Conservation (phyloP, 2,329 filamentous ascomycete genomes). For the Biscogniauxia sp. region DNA sequence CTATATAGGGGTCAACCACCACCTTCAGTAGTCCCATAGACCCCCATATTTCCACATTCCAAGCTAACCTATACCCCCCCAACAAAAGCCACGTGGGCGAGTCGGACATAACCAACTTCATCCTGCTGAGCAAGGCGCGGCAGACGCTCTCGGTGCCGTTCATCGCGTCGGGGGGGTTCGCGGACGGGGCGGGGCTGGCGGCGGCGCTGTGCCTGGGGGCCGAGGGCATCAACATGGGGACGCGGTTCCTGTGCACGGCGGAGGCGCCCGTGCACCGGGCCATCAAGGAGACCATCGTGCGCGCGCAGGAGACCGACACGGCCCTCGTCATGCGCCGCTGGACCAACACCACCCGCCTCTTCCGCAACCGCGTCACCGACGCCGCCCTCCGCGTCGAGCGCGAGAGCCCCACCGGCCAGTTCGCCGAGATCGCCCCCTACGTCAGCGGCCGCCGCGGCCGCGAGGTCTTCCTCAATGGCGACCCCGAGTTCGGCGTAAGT, state of each 20-base stretch:
- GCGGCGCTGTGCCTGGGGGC: slow-evolving; percentile 88
- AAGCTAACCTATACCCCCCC: too few species aligned
- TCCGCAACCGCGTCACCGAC: slow-evolving; percentile 82
- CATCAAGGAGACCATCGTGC: slow-evolving; percentile 90
- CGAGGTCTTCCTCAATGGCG: slow-evolving; percentile 89
- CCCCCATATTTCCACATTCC: too few species aligned
- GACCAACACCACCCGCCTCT: slow-evolving; percentile 89
- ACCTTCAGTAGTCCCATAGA: too few species aligned
- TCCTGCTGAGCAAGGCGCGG: slow-evolving; percentile 78
- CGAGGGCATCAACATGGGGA: slow-evolving; percentile 97
- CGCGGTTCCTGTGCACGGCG: slow-evolving; percentile 92
- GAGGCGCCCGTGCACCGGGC: slow-evolving; percentile 91
- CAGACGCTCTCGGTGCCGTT: slow-evolving; percentile 85
- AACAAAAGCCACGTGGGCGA: slow-evolving; percentile 68
- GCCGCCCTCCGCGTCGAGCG: slow-evolving; percentile 80
- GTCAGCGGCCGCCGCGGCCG: slow-evolving; percentile 89
- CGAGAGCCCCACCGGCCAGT: slow-evolving; percentile 81
- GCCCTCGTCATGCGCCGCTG: slow-evolving; percentile 83
- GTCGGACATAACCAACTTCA: slow-evolving; percentile 85
- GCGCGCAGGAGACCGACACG: slow-evolving; percentile 86
- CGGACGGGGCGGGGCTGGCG: slow-evolving; percentile 88
- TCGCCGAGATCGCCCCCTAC: slow-evolving; percentile 80
- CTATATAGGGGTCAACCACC: too few species aligned
- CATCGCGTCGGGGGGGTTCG: slow-evolving; percentile 94
- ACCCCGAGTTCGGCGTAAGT: slow-evolving; percentile 84